Base-by-base conservation (phyloP, 768 basidiomycete genomes). In the Jaapia argillacea region DNA sequence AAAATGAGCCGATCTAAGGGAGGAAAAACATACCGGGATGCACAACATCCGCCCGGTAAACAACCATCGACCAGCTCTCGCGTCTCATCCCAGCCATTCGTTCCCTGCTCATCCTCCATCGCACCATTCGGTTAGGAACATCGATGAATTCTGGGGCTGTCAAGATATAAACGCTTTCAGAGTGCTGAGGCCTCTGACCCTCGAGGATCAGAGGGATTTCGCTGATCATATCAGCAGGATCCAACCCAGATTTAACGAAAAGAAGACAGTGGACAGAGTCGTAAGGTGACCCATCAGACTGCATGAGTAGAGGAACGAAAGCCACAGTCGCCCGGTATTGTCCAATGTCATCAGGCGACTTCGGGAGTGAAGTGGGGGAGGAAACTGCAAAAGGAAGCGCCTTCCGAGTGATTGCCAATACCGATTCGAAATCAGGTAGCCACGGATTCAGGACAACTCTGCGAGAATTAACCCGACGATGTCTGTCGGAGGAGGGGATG, bases 391-490 rank as follows among this genome's bases (percentile, higher is more conserved):
- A 57, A 3, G 55, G 52, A n/a, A 55, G 24, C 16, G 44, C 54
- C 13, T 47, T 40, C 33, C 47, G 45, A 5, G 51, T 49, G 16
- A 36, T 39, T 18, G 54, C 54, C 28, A 57, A 24, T 35, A 55
- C 43, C 24, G 38, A 51, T 43, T 54, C 54, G 28, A 57, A 42
- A 36, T 63, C 51, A 25, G 40, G 6, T 42, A 44, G 44, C 53
- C 60, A 46, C 46, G 51, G 40, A 57, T 58, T 44, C 5, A 51
- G 46, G 44, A 47, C 45, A 2, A 55, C 45, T 16, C 41, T 43
- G 5, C 52, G 49, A 23, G 38, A 13, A 1, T 42, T 18, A 16
- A 54, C 54, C 18, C 58, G 55, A 24, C 22, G 27, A 14, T 10
- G 10, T 5, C 36, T 27, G 13, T 57, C 46, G 3, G 42, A 41